Evolutionary conservation across 73 alveolate species (phyloP), one percentile per base, ranked within the genome.

Genomic region (Paramecium sonneborni): DNA sequence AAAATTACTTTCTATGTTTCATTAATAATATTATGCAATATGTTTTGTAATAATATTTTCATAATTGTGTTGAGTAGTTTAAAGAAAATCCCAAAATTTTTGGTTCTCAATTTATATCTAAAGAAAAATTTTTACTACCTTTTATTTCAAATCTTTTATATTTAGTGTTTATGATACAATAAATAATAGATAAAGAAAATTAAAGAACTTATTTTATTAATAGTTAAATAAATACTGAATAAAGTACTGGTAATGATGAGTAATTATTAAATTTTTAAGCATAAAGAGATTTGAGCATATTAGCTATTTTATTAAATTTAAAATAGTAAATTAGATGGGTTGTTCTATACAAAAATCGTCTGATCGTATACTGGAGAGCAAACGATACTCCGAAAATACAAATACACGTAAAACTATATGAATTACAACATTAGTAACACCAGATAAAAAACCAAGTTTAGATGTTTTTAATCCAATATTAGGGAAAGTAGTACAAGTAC

Each of bases 381-480:
- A n/a, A 18, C 32, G 32, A 52, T 52, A 20, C 2, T 52, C 34
- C 5, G 14, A 14, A 0, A 5, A 52, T 52, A 21, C 32, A 52
- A 18, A 52, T 52, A 18, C 32, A 52, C 18, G 68, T 52, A 52
- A 52, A 18, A n/a, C 26, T 6, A 9, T 52, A 21, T 52, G 30
- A 3, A 52, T 52, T 18, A 35, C 14, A 52, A 20, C 20, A 14
- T 62, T 62, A 62, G 84, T 11, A 26, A 24, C 84, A 6, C 46
- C 48, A 26, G 44, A 26, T 2, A 72, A 37, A 21, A 72, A 38
- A 72, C 20, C 35, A 72, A 72, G 67, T 32, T 35, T 23, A 18
- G 86, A 35, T 9, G 86, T 72, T 18, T 72, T 14, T 72, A 38
- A 72, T 38, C 86, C 86, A 21, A 72, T 21, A 20, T 8, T 72